phyloP scores from a whole-genome alignment of 1,284 basidiomycete genomes.

The Kalmanozyma brasiliensis region DNA sequence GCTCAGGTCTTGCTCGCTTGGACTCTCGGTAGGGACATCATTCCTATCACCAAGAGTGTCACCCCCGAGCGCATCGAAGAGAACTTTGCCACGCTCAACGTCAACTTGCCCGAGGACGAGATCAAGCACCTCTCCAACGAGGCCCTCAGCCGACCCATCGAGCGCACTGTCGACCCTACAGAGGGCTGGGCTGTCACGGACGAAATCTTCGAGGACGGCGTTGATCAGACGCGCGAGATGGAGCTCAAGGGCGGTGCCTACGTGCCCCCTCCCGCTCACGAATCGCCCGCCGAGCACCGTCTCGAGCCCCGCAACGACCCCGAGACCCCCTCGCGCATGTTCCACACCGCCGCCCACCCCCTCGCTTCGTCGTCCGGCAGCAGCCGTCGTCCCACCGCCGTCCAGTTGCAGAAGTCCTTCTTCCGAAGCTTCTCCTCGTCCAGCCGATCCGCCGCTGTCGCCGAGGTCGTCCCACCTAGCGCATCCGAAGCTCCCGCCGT shows the following conservation, averaged over 20 bases:
- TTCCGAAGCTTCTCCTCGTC: conserved; percentile 51
- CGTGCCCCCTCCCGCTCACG: conserved; percentile 50
- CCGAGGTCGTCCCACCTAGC: conserved; percentile 30
- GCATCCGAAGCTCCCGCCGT: conserved; percentile 43
- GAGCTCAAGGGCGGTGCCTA: conserved; percentile 50
- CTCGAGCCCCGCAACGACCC: conserved; percentile 61
- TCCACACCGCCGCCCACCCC: conserved; percentile 47
- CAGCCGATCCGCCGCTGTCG: conserved; percentile 33
- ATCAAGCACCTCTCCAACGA: conserved; percentile 58
- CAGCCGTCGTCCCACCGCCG: conserved; percentile 40
- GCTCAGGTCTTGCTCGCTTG: conserved; percentile 59
- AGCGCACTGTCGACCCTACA: conserved; percentile 58
- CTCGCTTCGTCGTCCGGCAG: conserved; percentile 28
- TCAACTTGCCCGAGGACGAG: conserved; percentile 52
- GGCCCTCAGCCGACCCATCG: conserved; percentile 50
- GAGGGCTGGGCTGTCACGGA: conserved; percentile 56
- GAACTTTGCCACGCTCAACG: conserved; percentile 46
- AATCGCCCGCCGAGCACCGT: conserved; percentile 50
- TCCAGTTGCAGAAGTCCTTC: conserved; percentile 45
- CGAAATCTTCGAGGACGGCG: conserved; percentile 62
- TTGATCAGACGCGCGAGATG: conserved; percentile 56
- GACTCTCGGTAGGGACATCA: conserved; percentile 57
- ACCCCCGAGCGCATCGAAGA: conserved; percentile 54
- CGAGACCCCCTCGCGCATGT: conserved; percentile 24
- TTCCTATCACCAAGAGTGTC: conserved; percentile 53